Percentiles rank a stretch among this genome's conserved stretches.
phyloP scores from a whole-genome alignment of 345 rosid species.

The Streptanthus diversifolius region DNA sequence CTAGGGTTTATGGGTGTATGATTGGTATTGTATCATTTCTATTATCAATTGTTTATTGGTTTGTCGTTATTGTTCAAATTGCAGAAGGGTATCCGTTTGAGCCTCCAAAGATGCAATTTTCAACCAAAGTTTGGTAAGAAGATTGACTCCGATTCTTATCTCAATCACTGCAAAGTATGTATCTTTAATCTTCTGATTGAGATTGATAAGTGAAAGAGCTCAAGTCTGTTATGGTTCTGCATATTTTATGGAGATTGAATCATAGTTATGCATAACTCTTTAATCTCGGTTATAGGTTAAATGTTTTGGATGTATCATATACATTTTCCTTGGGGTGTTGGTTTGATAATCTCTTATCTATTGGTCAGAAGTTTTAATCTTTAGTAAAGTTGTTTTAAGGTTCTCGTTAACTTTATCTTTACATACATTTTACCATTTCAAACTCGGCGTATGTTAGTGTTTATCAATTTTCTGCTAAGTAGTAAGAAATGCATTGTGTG shows the following conservation, averaged over 20 bases:
- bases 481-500: not conserved
- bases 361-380: not conserved
- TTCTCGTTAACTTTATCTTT: not conserved
- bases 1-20: not conserved
- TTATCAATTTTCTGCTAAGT: not conserved
- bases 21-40: not conserved
- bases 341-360: not conserved
- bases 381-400: not conserved
- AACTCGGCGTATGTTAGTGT: not conserved
- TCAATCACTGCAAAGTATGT: not conserved
- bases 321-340: not conserved
- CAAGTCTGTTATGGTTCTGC: not conserved
- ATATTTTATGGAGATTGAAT: not conserved
- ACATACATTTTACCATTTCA: not conserved
- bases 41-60: not conserved
- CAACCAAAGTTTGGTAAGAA: constrained; percentile 95
- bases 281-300: no score
- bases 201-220: not conserved
- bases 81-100: constrained; percentile 99
- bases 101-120: constrained; percentile 99
- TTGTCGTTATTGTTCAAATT: not conserved
- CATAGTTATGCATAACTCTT: not conserved
- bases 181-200: not conserved
- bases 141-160: not conserved
- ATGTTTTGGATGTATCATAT: not conserved